phyloP scores from a whole-genome alignment of 2,329 filamentous ascomycete genomes.

The Pyrenophora tritici-repentis region DNA sequence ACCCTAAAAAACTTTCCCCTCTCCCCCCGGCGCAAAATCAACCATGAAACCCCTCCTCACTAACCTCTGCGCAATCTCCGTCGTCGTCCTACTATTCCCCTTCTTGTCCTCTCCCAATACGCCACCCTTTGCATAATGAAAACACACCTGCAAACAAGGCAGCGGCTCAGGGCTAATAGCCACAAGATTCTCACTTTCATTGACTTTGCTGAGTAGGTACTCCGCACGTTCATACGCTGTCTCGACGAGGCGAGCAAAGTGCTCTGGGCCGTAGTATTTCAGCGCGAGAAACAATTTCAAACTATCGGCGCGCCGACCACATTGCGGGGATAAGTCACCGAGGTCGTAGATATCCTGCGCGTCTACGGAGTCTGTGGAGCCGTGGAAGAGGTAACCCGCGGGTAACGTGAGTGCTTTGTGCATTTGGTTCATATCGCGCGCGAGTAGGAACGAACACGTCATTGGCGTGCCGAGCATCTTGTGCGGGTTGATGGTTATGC shows the following conservation, averaged over 20 bases:
- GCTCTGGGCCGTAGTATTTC: slow-evolving; percentile 81
- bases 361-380: slow-evolving; percentile 18
- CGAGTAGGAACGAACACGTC: slow-evolving; percentile 88
- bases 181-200: slow-evolving; percentile 63
- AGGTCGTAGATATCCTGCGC: slow-evolving; percentile 74
- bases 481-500: slow-evolving; percentile 88
- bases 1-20: slow-evolving; percentile 70
- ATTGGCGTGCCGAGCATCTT: slow-evolving; percentile 95
- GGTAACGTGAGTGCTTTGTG: slow-evolving; percentile 83
- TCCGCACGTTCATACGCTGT: slow-evolving; percentile 72
- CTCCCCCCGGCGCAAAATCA: slow-evolving; percentile 66
- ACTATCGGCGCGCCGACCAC: slow-evolving; percentile 81
- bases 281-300: slow-evolving; percentile 88
- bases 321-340: slow-evolving; percentile 91
- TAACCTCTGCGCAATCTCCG: slow-evolving; percentile 59
- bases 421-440: slow-evolving; percentile 75
- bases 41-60: slow-evolving; percentile 70
- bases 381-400: slow-evolving; percentile 72
- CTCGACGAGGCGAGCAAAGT: slow-evolving; percentile 69
- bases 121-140: slow-evolving; percentile 75
- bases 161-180: slow-evolving; percentile 77
- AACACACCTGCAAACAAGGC: slow-evolving; percentile 87
- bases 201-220: slow-evolving; percentile 68
- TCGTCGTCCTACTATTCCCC: slow-evolving; percentile 62
- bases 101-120: slow-evolving; percentile 52